Percentiles rank a stretch among this genome's conserved stretches.
These are phyloP conservation scores for Rhodotorula sp. DNA, from an alignment of 1,284 basidiomycete species.

Conservation along the genomic window DNA sequence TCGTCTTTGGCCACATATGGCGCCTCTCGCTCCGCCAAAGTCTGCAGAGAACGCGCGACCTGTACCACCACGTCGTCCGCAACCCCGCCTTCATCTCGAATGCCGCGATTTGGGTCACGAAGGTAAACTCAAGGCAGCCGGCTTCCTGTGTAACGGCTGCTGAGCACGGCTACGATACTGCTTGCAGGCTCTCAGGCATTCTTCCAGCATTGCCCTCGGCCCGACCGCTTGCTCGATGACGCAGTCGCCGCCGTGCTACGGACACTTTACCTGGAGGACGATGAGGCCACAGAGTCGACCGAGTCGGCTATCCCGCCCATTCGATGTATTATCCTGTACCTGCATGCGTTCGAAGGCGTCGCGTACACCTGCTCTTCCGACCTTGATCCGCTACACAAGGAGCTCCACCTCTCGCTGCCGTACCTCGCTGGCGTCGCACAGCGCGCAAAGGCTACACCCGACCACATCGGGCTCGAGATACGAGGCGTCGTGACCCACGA, in stretches of 20 bases:
- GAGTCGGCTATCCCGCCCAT: not conserved
- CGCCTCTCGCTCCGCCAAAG: not conserved
- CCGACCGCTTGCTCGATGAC: not conserved
- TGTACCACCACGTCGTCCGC: not conserved
- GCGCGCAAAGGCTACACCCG: not conserved
- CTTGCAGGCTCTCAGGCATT: constrained; percentile 6
- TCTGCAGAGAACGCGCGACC: not conserved
- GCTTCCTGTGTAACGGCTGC: too few species aligned
- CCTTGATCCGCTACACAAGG: constrained; percentile 39
- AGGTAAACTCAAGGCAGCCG: not conserved
- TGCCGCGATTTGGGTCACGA: constrained; percentile 9
- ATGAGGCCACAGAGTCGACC: not conserved
- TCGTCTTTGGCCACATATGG: not conserved
- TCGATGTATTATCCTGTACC: constrained; percentile 19
- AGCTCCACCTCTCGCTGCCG: constrained; percentile 32
- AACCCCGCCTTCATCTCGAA: constrained; percentile 16
- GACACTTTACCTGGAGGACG: not conserved
- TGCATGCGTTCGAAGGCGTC: constrained; percentile 35
- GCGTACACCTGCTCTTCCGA: constrained; percentile 33
- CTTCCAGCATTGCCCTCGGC: constrained; percentile 3
- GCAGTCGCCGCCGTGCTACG: constrained; percentile 9
- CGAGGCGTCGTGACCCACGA: constrained; percentile 39
- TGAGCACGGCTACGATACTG: not conserved
- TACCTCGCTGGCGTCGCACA: constrained; percentile 23
- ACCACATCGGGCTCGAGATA: constrained; percentile 20